A percentile compares a stretch with the other conserved stretches of the same genome.
Evolutionary conservation across 305 asterid species (phyloP).

Genomic region (Salvia sclarea): DNA sequence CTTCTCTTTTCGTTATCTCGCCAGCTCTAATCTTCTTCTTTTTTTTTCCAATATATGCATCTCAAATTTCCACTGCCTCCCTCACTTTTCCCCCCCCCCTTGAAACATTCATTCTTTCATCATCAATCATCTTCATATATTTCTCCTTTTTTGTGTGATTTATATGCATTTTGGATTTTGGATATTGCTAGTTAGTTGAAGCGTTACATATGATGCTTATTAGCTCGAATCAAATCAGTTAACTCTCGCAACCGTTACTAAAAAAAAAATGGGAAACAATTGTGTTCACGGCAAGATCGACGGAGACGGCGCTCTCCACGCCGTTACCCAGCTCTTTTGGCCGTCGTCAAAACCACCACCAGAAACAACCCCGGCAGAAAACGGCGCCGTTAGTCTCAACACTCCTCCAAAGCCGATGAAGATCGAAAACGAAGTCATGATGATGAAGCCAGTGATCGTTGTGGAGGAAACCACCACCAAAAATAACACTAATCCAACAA

Average conservation of each 20-base stretch:
- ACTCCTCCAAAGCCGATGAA: slow-evolving; percentile 51
- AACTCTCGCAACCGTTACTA: neutral
- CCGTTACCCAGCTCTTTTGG: slow-evolving; percentile 61
- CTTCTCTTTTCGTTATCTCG: neutral
- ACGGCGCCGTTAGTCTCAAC: slow-evolving; percentile 14
- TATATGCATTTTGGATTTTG: neutral
- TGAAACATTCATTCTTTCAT: neutral
- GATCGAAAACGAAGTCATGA: slow-evolving; percentile 18
- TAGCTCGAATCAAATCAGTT: neutral
- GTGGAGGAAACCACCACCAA: neutral
- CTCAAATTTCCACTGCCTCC: neutral
- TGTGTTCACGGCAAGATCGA: slow-evolving; percentile 61
- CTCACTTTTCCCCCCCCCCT: neutral
- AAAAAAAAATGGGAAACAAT: slow-evolving; percentile 52
- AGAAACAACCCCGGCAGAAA: slow-evolving; percentile 26
- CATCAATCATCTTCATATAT: too few relatives aligned
- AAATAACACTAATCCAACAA: too few relatives aligned
- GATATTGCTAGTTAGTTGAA: neutral
- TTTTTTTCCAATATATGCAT: too few relatives aligned
- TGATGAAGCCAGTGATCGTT: slow-evolving; percentile 11
- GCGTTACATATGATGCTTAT: neutral
- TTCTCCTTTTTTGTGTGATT: neutral
- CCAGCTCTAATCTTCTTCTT: neutral
- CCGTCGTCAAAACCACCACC: slow-evolving; percentile 48
- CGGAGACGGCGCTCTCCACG: slow-evolving; percentile 47